A percentile compares a stretch with the other conserved stretches of the same genome.
phyloP scores from a whole-genome alignment of 352 stramenopile species.

The Lagenidium giganteum region DNA sequence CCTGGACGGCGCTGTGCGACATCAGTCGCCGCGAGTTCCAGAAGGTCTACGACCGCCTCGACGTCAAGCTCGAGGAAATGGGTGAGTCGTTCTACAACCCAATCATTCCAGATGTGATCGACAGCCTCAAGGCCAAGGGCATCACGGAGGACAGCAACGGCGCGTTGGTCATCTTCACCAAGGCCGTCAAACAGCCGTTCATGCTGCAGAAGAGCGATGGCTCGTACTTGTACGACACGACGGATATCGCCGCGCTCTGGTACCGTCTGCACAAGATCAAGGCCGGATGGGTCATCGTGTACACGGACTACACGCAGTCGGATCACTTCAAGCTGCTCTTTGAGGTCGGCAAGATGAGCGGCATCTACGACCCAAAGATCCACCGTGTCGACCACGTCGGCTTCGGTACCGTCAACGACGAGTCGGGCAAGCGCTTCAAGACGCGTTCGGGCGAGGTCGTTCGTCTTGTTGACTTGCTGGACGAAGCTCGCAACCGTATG shows the following conservation, averaged over 20 bases:
- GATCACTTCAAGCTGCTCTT: constrained; percentile 85
- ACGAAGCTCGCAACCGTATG: constrained; percentile 96
- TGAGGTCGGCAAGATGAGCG: constrained; percentile 71
- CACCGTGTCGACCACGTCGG: constrained; percentile 80
- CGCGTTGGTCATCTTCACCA: constrained; percentile 89
- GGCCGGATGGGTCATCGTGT: constrained; percentile 78
- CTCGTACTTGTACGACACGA: constrained; percentile 83
- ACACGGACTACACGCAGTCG: constrained; percentile 87
- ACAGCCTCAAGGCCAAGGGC: constrained; percentile 83
- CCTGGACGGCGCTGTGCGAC: constrained; percentile 79
- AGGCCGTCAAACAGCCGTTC: constrained; percentile 86
- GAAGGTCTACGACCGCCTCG: constrained; percentile 80
- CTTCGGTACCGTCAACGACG: constrained; percentile 85
- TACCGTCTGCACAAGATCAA: constrained; percentile 83
- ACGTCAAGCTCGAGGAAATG: constrained; percentile 72
- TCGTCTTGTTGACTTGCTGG: constrained; percentile 97
- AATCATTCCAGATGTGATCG: constrained; percentile 83
- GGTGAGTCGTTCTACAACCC: constrained; percentile 87
- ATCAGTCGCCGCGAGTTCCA: constrained; percentile 84
- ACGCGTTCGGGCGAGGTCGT: constrained; percentile 98
- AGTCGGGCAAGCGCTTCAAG: constrained; percentile 95
- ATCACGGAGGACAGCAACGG: constrained; percentile 89
- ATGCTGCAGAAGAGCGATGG: constrained; percentile 83
- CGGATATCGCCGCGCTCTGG: constrained; percentile 82
- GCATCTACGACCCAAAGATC: constrained; percentile 78